These are phyloP conservation scores for Funneliformis mosseae DNA, from an alignment of 192 early-diverging fungal genomes.

Conservation along the genomic window DNA sequence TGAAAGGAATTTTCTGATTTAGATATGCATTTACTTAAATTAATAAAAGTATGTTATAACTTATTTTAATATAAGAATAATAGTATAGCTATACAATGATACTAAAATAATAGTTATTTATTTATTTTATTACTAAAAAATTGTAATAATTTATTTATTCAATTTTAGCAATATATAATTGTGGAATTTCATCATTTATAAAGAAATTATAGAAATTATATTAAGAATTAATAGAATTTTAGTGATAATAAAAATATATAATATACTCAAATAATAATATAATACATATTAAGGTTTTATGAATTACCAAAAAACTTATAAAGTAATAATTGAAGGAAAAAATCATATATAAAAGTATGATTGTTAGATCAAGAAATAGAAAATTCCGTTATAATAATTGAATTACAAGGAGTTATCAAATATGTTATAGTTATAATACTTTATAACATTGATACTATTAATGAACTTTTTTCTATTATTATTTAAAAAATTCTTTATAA, in stretches of 20 bases:
- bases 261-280: background rate
- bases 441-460: background rate
- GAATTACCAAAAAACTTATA: background rate
- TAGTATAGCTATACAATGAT: too few species aligned
- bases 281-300: too few species aligned
- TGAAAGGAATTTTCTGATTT: background rate
- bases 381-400: background rate
- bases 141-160: too few species aligned
- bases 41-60: background rate
- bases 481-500: too few species aligned
- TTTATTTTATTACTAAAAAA: too few species aligned
- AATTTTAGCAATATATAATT: too few species aligned
- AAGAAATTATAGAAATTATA: background rate
- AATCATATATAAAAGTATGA: background rate
- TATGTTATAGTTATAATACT: background rate
- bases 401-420: background rate
- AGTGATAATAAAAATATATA: background rate
- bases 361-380: too few species aligned
- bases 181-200: background rate
- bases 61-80: too few species aligned
- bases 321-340: too few species aligned
- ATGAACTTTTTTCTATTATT: background rate
- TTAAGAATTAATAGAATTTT: background rate
- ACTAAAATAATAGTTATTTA: too few species aligned
- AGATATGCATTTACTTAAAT: background rate